Conservation (phyloP, 2,329 filamentous ascomycete genomes). For the Diaporthe sp. region DNA sequence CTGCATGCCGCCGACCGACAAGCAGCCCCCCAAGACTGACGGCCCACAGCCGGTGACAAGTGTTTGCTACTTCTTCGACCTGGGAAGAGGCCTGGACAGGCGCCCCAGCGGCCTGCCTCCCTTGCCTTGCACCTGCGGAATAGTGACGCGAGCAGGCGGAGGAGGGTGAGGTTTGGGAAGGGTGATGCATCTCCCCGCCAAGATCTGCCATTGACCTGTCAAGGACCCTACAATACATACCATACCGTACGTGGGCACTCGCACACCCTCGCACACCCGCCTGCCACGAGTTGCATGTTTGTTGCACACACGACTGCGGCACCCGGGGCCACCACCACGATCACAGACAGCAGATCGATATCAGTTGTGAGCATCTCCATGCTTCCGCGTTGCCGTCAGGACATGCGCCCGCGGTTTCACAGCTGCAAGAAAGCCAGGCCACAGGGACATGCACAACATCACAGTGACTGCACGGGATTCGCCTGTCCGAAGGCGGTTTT, state of each 20-base stretch:
- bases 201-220: constrained; percentile 21
- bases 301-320: neutral
- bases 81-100: neutral
- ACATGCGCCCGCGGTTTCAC: constrained; percentile 22
- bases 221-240: neutral
- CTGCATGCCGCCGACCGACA: neutral
- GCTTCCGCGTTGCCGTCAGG: constrained; percentile 13
- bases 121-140: neutral
- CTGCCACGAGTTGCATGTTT: neutral
- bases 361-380: constrained; percentile 36
- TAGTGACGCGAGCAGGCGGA: neutral
- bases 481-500: neutral
- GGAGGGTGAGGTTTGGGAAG: neutral
- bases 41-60: constrained; percentile 5
- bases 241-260: neutral
- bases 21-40: neutral
- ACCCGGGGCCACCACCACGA: neutral
- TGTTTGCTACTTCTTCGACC: constrained; percentile 11
- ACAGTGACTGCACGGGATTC: constrained; percentile 9
- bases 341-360: constrained; percentile 26
- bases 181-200: constrained; percentile 8
- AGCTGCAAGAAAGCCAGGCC: constrained; percentile 6
- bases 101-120: neutral
- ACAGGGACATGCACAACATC: constrained; percentile 13
- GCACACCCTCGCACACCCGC: neutral